A percentile compares a stretch with the other conserved stretches of the same genome.
These are phyloP conservation scores for Solanum gandarillasii DNA, from an alignment of 257 asterid genomes.

Conservation along the genomic window DNA sequence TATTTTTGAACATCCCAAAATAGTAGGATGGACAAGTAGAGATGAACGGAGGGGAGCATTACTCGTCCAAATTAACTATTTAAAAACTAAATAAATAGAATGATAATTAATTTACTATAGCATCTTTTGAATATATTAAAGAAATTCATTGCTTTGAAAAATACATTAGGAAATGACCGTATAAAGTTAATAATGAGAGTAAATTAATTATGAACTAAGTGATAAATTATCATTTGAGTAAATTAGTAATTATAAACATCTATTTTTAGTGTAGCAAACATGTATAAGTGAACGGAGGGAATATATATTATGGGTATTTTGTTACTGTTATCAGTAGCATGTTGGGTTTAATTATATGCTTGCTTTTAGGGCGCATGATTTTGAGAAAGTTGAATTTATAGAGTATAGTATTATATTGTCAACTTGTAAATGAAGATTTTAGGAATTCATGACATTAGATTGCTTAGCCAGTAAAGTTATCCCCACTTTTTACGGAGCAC, in stretches of 20 bases:
- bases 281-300: neutral
- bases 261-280: neutral
- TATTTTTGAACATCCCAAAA: neutral
- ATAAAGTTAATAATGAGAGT: neutral
- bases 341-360: neutral
- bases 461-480: neutral
- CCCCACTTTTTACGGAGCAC: slow-evolving; percentile 7
- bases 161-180: neutral
- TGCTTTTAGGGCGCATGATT: neutral
- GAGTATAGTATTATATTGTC: neutral
- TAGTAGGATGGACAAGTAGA: neutral
- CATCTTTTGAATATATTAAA: neutral
- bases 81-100: neutral
- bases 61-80: neutral
- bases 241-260: no score
- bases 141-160: neutral
- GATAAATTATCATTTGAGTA: neutral
- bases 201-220: neutral
- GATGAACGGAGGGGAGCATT: no score
- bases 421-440: neutral
- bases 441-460: neutral
- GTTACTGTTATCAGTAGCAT: neutral
- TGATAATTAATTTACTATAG: neutral
- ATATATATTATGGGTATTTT: neutral
- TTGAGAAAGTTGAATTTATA: neutral